These are phyloP conservation scores for Pachysandra terminalis DNA, from an alignment of 164 flowering plant genomes.

Conservation along the genomic window DNA sequence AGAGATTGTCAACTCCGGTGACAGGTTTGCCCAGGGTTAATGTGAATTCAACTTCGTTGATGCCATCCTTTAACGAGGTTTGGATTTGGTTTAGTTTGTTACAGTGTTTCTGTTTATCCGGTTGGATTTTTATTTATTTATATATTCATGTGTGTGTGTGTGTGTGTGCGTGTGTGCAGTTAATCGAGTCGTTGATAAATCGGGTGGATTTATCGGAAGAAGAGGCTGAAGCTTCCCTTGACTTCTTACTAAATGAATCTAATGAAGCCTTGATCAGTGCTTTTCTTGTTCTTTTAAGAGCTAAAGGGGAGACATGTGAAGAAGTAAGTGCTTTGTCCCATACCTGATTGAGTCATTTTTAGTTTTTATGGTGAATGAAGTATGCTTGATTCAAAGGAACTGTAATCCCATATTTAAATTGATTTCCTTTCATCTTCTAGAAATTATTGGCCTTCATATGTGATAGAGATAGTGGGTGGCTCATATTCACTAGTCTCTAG, in stretches of 20 bases:
- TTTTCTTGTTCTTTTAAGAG: conserved; percentile 83
- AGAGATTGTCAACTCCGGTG: background rate
- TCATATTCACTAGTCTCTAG: too few species aligned
- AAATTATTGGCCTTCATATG: background rate
- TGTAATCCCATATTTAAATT: background rate
- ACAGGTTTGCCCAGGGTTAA: background rate
- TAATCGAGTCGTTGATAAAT: conserved; percentile 67
- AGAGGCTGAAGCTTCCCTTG: conserved; percentile 77
- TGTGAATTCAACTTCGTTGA: conserved; percentile 3
- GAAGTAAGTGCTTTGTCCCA: conserved; percentile 45
- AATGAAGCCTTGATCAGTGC: conserved; percentile 82
- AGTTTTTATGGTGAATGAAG: background rate
- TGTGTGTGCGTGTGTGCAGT: conserved; percentile 35
- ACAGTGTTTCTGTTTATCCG: background rate
- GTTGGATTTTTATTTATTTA: background rate
- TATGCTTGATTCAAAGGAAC: background rate
- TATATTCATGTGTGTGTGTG: background rate
- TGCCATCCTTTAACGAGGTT: conserved; percentile 19
- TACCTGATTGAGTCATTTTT: background rate
- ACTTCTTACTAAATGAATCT: conserved; percentile 60
- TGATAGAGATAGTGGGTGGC: too few species aligned
- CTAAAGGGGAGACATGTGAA: conserved; percentile 93
- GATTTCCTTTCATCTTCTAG: background rate
- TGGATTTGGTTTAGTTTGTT: background rate
- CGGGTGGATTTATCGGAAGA: conserved; percentile 70